phyloP scores from a whole-genome alignment of 768 basidiomycete species.

The Trametes cingulata region DNA sequence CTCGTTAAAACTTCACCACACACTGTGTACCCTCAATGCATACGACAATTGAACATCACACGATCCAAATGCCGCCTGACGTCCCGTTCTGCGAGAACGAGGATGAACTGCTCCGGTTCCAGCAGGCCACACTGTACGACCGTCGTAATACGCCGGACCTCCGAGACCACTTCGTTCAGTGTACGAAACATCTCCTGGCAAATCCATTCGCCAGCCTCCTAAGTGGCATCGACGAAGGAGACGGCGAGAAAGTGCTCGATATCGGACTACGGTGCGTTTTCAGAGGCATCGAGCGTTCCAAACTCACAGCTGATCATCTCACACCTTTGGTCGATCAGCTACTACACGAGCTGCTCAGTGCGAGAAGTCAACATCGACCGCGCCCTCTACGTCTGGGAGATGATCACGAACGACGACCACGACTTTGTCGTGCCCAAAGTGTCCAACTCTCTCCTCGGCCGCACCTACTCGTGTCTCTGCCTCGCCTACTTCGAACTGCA shows the following conservation, averaged over 20 bases:
- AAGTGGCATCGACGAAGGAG: neutral
- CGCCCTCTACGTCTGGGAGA: slow-evolving; percentile 4
- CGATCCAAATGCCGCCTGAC: neutral
- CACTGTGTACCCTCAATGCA: too few species aligned
- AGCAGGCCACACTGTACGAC: neutral
- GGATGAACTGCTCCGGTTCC: neutral
- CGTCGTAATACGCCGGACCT: neutral
- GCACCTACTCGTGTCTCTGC: slow-evolving; percentile 1
- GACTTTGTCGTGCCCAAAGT: neutral
- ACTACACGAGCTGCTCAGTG: neutral
- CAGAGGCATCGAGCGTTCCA: too few species aligned
- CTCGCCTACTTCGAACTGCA: slow-evolving; percentile 10
- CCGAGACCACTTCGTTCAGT: neutral
- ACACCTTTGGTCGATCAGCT: neutral
- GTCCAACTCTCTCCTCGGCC: neutral
- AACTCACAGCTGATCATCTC: neutral
- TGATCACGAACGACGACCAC: neutral
- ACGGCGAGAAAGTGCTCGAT: slow-evolving; percentile 6
- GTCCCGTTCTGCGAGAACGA: neutral
- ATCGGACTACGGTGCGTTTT: slow-evolving; percentile 8
- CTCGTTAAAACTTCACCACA: too few species aligned
- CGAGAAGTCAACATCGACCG: neutral
- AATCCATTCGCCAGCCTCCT: neutral
- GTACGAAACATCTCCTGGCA: neutral
- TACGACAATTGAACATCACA: neutral